Evolutionary conservation across 257 asterid species (phyloP).

Genomic region (Leptodermis oblonga): DNA sequence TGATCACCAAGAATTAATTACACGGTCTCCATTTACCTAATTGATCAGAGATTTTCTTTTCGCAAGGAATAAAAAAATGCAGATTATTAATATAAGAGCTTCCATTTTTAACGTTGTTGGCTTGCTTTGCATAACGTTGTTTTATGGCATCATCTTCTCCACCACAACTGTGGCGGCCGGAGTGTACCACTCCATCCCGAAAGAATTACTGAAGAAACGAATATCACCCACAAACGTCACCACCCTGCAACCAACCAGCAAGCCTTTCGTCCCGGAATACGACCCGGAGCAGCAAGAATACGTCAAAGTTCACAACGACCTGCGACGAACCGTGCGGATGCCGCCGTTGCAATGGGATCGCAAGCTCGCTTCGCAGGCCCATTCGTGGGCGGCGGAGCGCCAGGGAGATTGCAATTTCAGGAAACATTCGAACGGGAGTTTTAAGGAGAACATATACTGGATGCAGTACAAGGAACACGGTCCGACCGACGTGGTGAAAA

Average conservation of each 20-base stretch:
- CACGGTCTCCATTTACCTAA: too few relatives aligned
- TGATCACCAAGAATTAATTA: too few relatives aligned
- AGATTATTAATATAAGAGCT: too few relatives aligned
- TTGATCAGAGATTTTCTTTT: too few relatives aligned
- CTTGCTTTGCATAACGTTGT: constrained; percentile 1
- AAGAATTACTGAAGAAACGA: neutral
- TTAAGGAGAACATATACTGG: constrained; percentile 60
- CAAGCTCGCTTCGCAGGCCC: constrained; percentile 34
- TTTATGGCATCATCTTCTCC: neutral
- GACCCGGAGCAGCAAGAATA: constrained; percentile 42
- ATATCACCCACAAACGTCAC: neutral
- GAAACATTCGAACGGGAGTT: constrained; percentile 33
- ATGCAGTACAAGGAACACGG: constrained; percentile 45
- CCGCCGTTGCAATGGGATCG: constrained; percentile 49
- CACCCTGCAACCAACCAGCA: neutral
- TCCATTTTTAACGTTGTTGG: too few relatives aligned
- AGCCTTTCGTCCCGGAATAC: constrained; percentile 2
- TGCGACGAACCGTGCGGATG: constrained; percentile 29
- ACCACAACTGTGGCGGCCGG: neutral
- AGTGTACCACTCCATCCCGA: neutral
- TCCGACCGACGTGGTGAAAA: constrained; percentile 37
- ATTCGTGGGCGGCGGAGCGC: constrained; percentile 43
- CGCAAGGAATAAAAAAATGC: too few relatives aligned
- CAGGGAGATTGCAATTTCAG: constrained; percentile 50
- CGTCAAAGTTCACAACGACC: constrained; percentile 47